Evolutionary conservation across 2,329 filamentous ascomycete species (phyloP).

Genomic region (Ophiobolus disseminans): DNA sequence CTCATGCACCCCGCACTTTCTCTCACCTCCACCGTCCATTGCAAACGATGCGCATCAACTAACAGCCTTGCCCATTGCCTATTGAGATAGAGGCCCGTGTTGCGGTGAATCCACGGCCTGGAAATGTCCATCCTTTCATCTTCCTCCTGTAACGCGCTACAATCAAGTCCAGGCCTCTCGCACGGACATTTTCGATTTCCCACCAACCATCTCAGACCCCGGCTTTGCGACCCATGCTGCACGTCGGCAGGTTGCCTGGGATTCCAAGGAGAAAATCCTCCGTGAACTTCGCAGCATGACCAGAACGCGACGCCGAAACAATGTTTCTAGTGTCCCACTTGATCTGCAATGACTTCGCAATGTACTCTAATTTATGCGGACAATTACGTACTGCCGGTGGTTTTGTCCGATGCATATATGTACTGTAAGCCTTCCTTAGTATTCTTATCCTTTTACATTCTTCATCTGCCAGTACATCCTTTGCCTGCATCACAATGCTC

Average conservation of each 20-base stretch:
- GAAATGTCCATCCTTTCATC: conserved; percentile 25
- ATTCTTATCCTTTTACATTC: background rate
- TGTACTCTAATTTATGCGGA: conserved; percentile 12
- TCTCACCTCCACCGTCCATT: background rate
- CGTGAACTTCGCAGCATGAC: conserved; percentile 8
- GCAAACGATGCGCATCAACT: background rate
- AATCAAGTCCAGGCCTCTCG: conserved; percentile 8
- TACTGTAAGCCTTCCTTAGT: background rate
- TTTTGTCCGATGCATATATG: conserved; percentile 4
- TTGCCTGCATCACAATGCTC: conserved; percentile 15
- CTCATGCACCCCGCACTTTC: background rate
- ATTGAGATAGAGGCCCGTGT: background rate
- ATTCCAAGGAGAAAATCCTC: conserved; percentile 13
- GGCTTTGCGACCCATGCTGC: background rate
- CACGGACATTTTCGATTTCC: conserved; percentile 11
- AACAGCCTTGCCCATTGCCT: background rate
- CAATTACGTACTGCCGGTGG: conserved; percentile 8
- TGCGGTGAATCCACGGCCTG: background rate
- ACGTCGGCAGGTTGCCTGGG: conserved; percentile 7
- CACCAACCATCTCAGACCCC: conserved; percentile 24
- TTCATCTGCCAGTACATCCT: background rate
- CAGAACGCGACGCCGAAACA: background rate
- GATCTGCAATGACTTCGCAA: background rate
- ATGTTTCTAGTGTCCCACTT: background rate
- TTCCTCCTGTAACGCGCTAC: conserved; percentile 20